Evolutionary conservation across 2,329 filamentous ascomycete genomes (phyloP).

Genomic region (Talaromyces marneffei): DNA sequence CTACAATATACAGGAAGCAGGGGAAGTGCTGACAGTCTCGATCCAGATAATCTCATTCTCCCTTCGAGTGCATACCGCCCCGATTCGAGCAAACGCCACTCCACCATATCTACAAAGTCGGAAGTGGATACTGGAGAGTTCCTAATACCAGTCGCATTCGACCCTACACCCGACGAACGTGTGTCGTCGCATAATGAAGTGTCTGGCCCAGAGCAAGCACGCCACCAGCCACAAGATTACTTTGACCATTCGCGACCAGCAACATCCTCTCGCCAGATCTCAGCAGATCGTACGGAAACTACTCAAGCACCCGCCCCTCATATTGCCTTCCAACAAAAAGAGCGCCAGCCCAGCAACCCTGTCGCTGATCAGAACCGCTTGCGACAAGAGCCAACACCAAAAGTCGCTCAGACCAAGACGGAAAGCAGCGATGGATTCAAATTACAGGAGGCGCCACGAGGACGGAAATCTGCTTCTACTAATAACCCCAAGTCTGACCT

Average conservation of each 20-base stretch:
- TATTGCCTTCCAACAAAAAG: constrained; percentile 85
- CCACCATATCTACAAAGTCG: constrained; percentile 55
- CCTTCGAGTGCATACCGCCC: constrained; percentile 67
- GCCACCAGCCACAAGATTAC: constrained; percentile 49
- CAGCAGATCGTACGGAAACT: constrained; percentile 21
- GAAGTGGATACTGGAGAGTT: constrained; percentile 58
- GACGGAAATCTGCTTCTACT: constrained; percentile 46
- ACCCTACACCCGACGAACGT: constrained; percentile 56
- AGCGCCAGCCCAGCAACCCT: constrained; percentile 55
- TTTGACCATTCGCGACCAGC: constrained; percentile 39
- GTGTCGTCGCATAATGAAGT: constrained; percentile 35
- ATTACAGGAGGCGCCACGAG: constrained; percentile 73
- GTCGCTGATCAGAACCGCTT: constrained; percentile 21
- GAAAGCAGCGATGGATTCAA: constrained; percentile 59
- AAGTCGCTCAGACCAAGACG: constrained; percentile 12
- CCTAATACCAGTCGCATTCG: constrained; percentile 69
- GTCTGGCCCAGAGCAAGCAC: neutral
- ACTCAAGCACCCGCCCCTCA: constrained; percentile 64
- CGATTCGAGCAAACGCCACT: constrained; percentile 61
- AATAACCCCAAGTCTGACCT: constrained; percentile 11
- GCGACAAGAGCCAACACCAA: constrained; percentile 22
- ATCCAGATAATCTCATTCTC: constrained; percentile 59
- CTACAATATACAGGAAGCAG: neutral
- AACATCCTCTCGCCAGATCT: constrained; percentile 22
- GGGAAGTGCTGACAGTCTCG: neutral